Percentiles rank a stretch among this genome's conserved stretches.
phyloP scores from a whole-genome alignment of 2,329 filamentous ascomycete species.

The Fusarium sp. region DNA sequence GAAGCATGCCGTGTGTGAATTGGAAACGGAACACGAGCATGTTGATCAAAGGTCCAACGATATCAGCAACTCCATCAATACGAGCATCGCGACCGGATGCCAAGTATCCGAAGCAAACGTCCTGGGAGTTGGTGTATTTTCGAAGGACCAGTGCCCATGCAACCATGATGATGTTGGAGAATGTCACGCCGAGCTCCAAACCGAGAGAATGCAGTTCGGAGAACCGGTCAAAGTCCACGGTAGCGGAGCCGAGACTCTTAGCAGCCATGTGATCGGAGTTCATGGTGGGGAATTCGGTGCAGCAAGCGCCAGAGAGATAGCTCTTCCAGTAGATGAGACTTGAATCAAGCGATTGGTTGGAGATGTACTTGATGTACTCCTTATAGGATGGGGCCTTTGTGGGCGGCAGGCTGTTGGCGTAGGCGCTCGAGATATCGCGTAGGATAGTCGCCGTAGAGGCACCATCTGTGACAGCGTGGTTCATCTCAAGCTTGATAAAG shows the following conservation, averaged over 20 bases:
- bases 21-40: slow-evolving; percentile 67
- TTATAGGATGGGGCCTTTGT: slow-evolving; percentile 28
- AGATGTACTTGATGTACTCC: slow-evolving; percentile 41
- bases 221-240: slow-evolving; percentile 22
- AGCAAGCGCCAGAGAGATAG: slow-evolving; percentile 18
- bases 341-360: slow-evolving; percentile 6
- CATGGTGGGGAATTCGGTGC: slow-evolving; percentile 19
- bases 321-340: slow-evolving; percentile 41
- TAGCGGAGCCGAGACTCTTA: slow-evolving; percentile 4
- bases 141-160: slow-evolving; percentile 66
- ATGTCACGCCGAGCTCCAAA: slow-evolving; percentile 55
- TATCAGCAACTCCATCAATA: slow-evolving; percentile 34
- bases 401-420: slow-evolving; percentile 24
- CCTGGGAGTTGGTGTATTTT: slow-evolving; percentile 60
- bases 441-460: slow-evolving; percentile 50
- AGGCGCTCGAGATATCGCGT: slow-evolving; percentile 50
- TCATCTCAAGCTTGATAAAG: slow-evolving; percentile 53
- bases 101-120: slow-evolving; percentile 64
- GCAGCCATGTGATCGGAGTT: background rate
- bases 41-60: slow-evolving; percentile 53
- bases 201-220: slow-evolving; percentile 18
- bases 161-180: slow-evolving; percentile 65
- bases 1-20: slow-evolving; percentile 45
- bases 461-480: slow-evolving; percentile 54
- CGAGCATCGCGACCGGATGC: slow-evolving; percentile 40